Conservation (phyloP, 2,329 filamentous ascomycete species). For the Mollisia scopiformis region DNA sequence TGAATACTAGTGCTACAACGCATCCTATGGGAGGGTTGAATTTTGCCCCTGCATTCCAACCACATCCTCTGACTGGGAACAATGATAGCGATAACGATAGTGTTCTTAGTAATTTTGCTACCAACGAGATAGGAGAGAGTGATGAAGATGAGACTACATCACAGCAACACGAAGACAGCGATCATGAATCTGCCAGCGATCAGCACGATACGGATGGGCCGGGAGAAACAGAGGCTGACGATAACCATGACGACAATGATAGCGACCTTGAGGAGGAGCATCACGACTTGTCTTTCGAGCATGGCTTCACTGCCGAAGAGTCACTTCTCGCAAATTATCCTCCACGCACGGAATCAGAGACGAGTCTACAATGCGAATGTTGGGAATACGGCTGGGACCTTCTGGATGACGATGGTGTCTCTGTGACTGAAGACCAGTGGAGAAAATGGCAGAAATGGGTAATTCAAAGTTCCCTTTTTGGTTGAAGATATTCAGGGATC, state of each 20-base stretch:
- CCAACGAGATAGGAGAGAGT: conserved; percentile 23
- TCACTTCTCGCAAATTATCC: neutral
- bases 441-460: conserved; percentile 61
- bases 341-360: neutral
- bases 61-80: conserved; percentile 25
- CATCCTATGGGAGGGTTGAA: conserved; percentile 42
- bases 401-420: conserved; percentile 50
- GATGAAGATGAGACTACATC: conserved; percentile 32
- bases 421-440: conserved; percentile 50
- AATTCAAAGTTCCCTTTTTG: too few relatives aligned
- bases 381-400: conserved; percentile 27
- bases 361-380: neutral
- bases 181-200: neutral
- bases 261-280: conserved; percentile 15
- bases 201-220: conserved; percentile 30
- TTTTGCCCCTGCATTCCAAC: conserved; percentile 30
- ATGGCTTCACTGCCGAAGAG: conserved; percentile 39
- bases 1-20: neutral
- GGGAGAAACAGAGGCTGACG: conserved; percentile 13
- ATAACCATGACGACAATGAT: conserved; percentile 13
- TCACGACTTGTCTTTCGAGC: conserved; percentile 5
- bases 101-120: too few relatives aligned
- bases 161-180: neutral
- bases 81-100: conserved; percentile 45
- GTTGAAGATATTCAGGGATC: too few relatives aligned